phyloP scores from a whole-genome alignment of 495 filamentous ascomycete species.

The Penicillium psychrofluorescens region DNA sequence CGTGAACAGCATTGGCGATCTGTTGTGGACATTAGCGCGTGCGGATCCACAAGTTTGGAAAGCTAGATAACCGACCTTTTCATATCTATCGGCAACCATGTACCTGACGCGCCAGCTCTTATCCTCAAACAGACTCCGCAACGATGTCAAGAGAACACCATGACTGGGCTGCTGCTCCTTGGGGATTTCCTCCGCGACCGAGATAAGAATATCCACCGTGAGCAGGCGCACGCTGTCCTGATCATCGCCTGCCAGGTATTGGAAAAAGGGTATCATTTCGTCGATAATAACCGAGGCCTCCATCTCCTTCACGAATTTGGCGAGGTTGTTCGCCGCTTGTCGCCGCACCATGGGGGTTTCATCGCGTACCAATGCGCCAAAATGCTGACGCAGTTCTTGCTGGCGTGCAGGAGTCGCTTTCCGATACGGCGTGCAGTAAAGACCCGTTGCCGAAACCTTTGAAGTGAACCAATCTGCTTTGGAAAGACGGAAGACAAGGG shows the following conservation, averaged over 20 bases:
- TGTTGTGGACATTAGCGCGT: slow-evolving; percentile 26
- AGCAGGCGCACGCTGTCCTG: slow-evolving; percentile 95
- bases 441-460: slow-evolving; percentile 93
- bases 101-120: slow-evolving; percentile 99
- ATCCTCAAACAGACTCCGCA: slow-evolving; percentile 91
- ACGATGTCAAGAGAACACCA: slow-evolving; percentile 79
- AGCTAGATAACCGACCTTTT: slow-evolving; percentile 58
- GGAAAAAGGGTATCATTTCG: slow-evolving; percentile 98
- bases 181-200: slow-evolving; percentile 93
- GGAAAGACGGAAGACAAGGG: slow-evolving; percentile 85
- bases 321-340: slow-evolving; percentile 90
- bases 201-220: slow-evolving; percentile 93
- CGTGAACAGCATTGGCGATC: slow-evolving; percentile 97
- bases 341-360: slow-evolving; percentile 98
- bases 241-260: slow-evolving; percentile 90
- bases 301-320: slow-evolving; percentile 97
- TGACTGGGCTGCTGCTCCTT: slow-evolving; percentile 97
- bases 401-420: slow-evolving; percentile 80
- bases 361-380: slow-evolving; percentile 87
- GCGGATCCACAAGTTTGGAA: slow-evolving; percentile 1
- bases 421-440: slow-evolving; percentile 86
- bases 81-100: slow-evolving; percentile 97
- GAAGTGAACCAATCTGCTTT: slow-evolving; percentile 99
- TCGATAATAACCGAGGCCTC: slow-evolving; percentile 82
- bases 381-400: slow-evolving; percentile 83